These are phyloP conservation scores for Fusarium praegraminearum DNA, from an alignment of 2,329 filamentous ascomycete species.

Conservation along the genomic window DNA sequence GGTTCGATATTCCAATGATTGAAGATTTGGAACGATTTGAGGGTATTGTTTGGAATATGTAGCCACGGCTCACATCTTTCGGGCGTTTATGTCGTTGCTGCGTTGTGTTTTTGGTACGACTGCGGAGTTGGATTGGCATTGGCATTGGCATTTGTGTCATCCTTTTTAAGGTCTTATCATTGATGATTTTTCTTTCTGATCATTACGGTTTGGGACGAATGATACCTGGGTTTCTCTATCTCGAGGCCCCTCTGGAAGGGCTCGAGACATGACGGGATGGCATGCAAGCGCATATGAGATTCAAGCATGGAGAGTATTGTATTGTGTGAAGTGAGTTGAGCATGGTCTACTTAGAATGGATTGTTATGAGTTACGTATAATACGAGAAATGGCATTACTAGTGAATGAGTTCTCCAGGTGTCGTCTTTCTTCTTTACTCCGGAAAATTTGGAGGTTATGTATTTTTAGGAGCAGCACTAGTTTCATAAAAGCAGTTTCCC, in stretches of 20 bases:
- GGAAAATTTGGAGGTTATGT: not conserved
- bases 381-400: slow-evolving; percentile 39
- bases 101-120: slow-evolving; percentile 43
- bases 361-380: slow-evolving; percentile 45
- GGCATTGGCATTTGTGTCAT: slow-evolving; percentile 32
- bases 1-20: not conserved
- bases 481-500: not conserved
- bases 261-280: slow-evolving; percentile 39
- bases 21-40: not conserved
- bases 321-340: slow-evolving; percentile 28
- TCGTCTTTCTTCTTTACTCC: not conserved
- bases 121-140: slow-evolving; percentile 48
- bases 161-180: slow-evolving; percentile 36
- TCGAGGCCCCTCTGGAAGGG: slow-evolving; percentile 44
- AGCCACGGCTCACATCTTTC: slow-evolving; percentile 45
- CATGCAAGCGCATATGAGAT: slow-evolving; percentile 29
- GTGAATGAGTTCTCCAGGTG: slow-evolving; percentile 8
- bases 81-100: slow-evolving; percentile 48
- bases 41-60: slow-evolving; percentile 26
- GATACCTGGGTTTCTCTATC: slow-evolving; percentile 45
- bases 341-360: slow-evolving; percentile 44
- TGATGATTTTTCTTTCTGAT: slow-evolving; percentile 31
- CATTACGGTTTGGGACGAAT: slow-evolving; percentile 40
- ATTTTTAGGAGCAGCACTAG: not conserved
- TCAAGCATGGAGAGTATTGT: slow-evolving; percentile 15